Evolutionary conservation across 1,284 basidiomycete species (phyloP).

Genomic region (Golubevia sp.): DNA sequence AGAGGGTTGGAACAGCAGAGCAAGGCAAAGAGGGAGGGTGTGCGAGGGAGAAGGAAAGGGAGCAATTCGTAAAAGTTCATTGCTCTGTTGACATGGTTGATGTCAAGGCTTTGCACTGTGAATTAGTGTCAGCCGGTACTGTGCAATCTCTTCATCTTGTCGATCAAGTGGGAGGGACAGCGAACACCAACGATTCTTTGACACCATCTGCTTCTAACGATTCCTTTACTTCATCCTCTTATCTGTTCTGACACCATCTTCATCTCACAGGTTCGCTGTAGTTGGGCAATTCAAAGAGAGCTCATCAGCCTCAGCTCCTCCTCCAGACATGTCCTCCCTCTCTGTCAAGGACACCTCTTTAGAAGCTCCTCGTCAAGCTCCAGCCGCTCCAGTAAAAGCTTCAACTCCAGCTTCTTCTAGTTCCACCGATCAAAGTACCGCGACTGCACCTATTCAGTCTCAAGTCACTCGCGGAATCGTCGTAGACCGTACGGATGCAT

Average conservation of each 20-base stretch:
- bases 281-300: conserved; percentile 22
- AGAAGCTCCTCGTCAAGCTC: conserved; percentile 8
- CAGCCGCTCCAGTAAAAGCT: conserved; percentile 1
- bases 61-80: too few species aligned
- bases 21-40: too few species aligned
- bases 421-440: background rate
- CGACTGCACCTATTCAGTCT: background rate
- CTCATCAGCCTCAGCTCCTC: background rate
- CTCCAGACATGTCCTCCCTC: conserved; percentile 4
- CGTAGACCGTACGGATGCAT: conserved; percentile 17
- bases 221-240: background rate
- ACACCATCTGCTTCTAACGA: too few species aligned
- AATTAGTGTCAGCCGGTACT: too few species aligned
- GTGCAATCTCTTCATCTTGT: too few species aligned
- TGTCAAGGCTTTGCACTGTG: too few species aligned
- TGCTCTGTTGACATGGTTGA: too few species aligned
- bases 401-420: conserved; percentile 1
- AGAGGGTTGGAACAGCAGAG: too few species aligned
- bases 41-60: too few species aligned
- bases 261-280: conserved; percentile 23
- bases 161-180: too few species aligned
- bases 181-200: too few species aligned
- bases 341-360: background rate
- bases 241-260: background rate
- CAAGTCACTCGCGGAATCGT: background rate